Conservation (phyloP, 495 filamentous ascomycete species). For the Penicillium cataractarum region DNA sequence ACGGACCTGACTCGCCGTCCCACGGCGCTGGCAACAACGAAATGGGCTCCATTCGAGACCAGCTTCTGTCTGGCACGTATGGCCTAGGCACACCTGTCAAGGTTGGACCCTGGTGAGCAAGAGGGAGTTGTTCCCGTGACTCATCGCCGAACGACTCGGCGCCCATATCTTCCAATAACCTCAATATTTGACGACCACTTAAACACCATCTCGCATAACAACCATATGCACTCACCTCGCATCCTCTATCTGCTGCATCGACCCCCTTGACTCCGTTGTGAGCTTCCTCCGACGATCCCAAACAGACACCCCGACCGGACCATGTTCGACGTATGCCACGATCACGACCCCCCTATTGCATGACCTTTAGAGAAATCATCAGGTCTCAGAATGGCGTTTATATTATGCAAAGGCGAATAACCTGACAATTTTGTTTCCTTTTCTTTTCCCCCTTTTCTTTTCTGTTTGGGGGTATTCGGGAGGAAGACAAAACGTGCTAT, state of each 20-base stretch:
- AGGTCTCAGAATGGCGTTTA: constrained; percentile 50
- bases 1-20: constrained; percentile 52
- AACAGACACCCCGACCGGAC: constrained; percentile 35
- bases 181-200: constrained; percentile 10
- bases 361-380: constrained; percentile 48
- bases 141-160: background rate
- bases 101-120: constrained; percentile 69
- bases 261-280: constrained; percentile 19
- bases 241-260: constrained; percentile 8
- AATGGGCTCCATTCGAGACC: constrained; percentile 71
- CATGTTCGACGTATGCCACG: constrained; percentile 46
- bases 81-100: constrained; percentile 68
- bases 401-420: constrained; percentile 43
- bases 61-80: constrained; percentile 78
- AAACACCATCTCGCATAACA: constrained; percentile 13
- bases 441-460: constrained; percentile 2
- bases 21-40: constrained; percentile 50
- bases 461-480: background rate
- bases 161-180: background rate
- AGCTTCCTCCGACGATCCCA: constrained; percentile 25
- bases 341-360: constrained; percentile 54
- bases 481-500: background rate
- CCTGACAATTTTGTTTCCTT: constrained; percentile 23
- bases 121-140: constrained; percentile 2
- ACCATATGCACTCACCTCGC: constrained; percentile 16